These are phyloP conservation scores for Candida vaughaniae DNA, from an alignment of 805 yeast species.

Conservation along the genomic window DNA sequence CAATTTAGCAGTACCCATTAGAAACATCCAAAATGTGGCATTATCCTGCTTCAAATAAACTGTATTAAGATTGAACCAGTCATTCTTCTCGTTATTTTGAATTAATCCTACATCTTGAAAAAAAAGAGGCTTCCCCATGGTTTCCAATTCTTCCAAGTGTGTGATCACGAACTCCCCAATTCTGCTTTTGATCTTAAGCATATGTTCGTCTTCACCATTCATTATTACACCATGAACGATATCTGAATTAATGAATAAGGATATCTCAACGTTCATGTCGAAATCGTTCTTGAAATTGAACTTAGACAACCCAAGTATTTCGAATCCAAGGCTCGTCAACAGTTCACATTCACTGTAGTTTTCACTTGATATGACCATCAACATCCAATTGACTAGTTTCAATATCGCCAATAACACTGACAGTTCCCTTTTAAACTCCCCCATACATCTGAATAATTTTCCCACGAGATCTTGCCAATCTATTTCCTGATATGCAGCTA, in stretches of 20 bases:
- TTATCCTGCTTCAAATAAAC: constrained; percentile 19
- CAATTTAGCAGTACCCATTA: constrained; percentile 33
- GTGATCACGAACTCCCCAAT: not conserved
- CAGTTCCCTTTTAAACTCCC: not conserved
- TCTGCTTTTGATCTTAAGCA: not conserved
- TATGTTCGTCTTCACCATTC: not conserved
- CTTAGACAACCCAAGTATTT: constrained; percentile 1
- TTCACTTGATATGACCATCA: constrained; percentile 6
- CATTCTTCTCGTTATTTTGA: not conserved
- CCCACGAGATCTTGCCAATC: not conserved
- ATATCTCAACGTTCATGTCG: constrained; percentile 8
- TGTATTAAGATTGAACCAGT: constrained; percentile 27
- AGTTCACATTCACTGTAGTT: constrained; percentile 2
- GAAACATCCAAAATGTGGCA: constrained; percentile 40
- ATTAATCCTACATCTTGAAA: constrained; percentile 2
- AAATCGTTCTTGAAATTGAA: constrained; percentile 7
- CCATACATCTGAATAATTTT: not conserved
- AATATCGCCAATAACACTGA: constrained; percentile 1
- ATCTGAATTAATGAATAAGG: constrained; percentile 10
- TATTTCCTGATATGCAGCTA: not conserved
- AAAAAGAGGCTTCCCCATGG: constrained; percentile 4
- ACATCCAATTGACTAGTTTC: constrained; percentile 7
- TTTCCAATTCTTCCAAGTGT: constrained; percentile 3
- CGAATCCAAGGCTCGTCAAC: constrained; percentile 1
- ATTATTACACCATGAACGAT: constrained; percentile 3